Conservation (phyloP, 345 rosid genomes). For the Bruguiera gymnorhiza region DNA sequence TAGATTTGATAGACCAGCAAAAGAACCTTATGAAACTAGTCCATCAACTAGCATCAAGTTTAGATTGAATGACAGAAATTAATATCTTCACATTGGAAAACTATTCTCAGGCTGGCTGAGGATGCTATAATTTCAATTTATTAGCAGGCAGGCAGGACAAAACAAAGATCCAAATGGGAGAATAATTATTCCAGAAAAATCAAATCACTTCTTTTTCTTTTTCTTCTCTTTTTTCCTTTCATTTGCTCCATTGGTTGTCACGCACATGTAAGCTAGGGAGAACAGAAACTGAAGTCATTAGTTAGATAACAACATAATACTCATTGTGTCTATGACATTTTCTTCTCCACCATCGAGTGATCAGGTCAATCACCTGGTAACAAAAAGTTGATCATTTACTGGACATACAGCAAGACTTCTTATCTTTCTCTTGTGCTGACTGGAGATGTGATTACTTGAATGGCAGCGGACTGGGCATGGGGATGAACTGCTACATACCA, state of each 20-base stretch:
- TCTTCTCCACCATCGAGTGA: background rate
- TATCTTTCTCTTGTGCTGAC: constrained; percentile 93
- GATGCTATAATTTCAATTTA: background rate
- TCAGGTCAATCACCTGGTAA: constrained; percentile 54
- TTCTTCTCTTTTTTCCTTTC: background rate
- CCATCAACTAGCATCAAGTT: constrained; percentile 2
- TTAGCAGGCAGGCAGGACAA: background rate
- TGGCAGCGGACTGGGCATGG: constrained; percentile 51
- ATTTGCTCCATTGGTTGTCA: background rate
- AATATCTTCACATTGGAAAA: background rate
- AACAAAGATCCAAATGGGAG: background rate
- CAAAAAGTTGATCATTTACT: constrained; percentile 72
- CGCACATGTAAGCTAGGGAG: background rate
- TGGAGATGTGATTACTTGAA: constrained; percentile 59
- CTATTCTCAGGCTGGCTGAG: background rate
- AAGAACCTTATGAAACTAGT: background rate
- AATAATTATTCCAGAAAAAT: background rate
- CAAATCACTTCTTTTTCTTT: background rate
- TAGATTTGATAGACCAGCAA: background rate
- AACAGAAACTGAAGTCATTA: background rate
- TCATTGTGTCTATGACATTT: background rate
- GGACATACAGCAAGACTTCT: constrained; percentile 77
- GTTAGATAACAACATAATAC: background rate
- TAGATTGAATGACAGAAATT: background rate
- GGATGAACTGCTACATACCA: constrained; percentile 50